Conservation (phyloP, 257 asterid species). For the Ocimum tenuiflorum region DNA sequence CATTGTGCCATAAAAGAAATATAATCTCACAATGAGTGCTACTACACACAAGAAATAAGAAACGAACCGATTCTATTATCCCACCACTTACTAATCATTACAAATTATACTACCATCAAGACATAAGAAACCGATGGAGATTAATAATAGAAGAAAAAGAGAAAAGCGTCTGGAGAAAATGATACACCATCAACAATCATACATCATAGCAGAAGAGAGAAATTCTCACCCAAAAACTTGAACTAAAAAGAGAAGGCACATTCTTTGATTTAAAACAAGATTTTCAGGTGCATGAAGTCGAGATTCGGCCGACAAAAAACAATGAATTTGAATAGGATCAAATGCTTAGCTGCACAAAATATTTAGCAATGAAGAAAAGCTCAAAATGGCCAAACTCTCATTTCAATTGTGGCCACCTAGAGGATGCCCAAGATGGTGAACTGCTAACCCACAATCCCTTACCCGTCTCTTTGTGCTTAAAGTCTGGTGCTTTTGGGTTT, state of each 20-base stretch:
- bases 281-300: not conserved
- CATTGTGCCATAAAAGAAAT: not conserved
- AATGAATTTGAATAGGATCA: not conserved
- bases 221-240: not conserved
- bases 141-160: not conserved
- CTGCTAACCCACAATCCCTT: conserved; percentile 40
- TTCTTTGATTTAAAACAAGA: not conserved
- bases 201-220: not conserved
- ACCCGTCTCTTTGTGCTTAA: conserved; percentile 43
- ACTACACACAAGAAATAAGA: not conserved
- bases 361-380: conserved; percentile 2
- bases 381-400: not conserved
- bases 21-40: not conserved
- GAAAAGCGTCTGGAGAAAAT: too few relatives aligned
- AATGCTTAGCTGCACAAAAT: not conserved
- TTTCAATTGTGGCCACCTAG: conserved; percentile 45
- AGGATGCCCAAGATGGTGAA: conserved; percentile 49
- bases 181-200: too few relatives aligned
- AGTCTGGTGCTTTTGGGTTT: conserved; percentile 40
- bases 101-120: too few relatives aligned
- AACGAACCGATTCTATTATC: too few relatives aligned
- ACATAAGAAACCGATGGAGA: not conserved
- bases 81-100: too few relatives aligned
- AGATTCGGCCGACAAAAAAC: not conserved
- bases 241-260: not conserved